These are phyloP conservation scores for Penicillium desertorum DNA, from an alignment of 495 filamentous ascomycete species.

Conservation along the genomic window DNA sequence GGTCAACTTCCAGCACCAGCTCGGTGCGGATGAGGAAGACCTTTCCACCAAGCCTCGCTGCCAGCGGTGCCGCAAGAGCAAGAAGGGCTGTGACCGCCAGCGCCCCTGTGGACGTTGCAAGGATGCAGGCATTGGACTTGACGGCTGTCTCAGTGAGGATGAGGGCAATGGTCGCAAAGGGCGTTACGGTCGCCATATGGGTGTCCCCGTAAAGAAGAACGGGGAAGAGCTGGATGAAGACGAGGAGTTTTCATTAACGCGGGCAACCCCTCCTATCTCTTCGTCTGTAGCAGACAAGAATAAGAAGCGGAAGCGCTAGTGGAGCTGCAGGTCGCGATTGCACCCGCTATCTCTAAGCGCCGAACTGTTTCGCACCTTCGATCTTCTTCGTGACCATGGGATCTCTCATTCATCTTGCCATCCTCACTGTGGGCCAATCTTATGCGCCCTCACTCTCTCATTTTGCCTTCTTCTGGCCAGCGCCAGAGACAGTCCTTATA, in stretches of 20 bases:
- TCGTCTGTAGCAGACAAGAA: conserved; percentile 54
- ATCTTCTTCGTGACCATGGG: conserved; percentile 5
- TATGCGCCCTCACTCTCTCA: conserved; percentile 15
- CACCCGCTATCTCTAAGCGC: not conserved
- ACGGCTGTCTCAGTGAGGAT: conserved; percentile 94
- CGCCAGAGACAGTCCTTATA: conserved; percentile 27
- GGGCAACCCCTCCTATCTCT: conserved; percentile 33
- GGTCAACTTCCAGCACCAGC: conserved; percentile 65
- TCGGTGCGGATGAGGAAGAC: conserved; percentile 83
- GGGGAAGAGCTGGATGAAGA: conserved; percentile 36
- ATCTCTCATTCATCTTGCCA: conserved; percentile 12
- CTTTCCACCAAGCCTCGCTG: conserved; percentile 93
- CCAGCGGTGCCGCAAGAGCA: conserved; percentile 97
- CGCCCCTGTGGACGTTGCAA: conserved; percentile 92
- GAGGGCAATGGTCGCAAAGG: conserved; percentile 95
- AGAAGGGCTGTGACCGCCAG: conserved; percentile 97
- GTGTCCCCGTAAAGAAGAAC: conserved; percentile 79
- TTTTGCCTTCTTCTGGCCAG: conserved; percentile 15
- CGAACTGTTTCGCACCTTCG: conserved; percentile 5
- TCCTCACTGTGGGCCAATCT: conserved; percentile 10
- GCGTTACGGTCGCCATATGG: conserved; percentile 95
- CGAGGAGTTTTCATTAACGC: conserved; percentile 34
- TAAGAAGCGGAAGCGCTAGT: conserved; percentile 71
- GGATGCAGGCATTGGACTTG: conserved; percentile 88
- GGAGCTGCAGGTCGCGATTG: conserved; percentile 3